phyloP scores from a whole-genome alignment of 768 basidiomycete species.

The Pulveroboletus frians region DNA sequence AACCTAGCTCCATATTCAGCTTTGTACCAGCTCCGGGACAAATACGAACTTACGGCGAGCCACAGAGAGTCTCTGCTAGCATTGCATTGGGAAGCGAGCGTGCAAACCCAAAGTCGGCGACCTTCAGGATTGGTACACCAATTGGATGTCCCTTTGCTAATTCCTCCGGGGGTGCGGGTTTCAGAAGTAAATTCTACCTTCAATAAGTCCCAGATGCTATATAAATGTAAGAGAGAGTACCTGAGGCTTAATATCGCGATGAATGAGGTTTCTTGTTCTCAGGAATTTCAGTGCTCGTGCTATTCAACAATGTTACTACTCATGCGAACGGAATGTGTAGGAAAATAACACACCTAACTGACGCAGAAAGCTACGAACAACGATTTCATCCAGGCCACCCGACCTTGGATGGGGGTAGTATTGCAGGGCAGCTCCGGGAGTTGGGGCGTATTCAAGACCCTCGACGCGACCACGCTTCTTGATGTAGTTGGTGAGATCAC shows the following conservation, averaged over 20 bases:
- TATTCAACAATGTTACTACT: slow-evolving; percentile 29
- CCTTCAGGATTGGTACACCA: slow-evolving; percentile 91
- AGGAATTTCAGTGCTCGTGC: slow-evolving; percentile 93
- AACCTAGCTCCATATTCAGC: slow-evolving; percentile 42
- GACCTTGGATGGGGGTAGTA: slow-evolving; percentile 90
- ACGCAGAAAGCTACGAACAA: slow-evolving; percentile 86
- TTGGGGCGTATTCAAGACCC: slow-evolving; percentile 75
- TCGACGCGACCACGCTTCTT: slow-evolving; percentile 95
- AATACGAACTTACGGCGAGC: slow-evolving; percentile 72
- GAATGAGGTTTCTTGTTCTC: slow-evolving; percentile 82
- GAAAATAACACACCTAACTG: slow-evolving; percentile 64
- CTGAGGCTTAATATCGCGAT: slow-evolving; percentile 97
- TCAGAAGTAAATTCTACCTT: slow-evolving; percentile 79
- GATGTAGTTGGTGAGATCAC: slow-evolving; percentile 94
- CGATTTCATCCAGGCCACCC: slow-evolving; percentile 87
- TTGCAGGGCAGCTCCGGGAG: slow-evolving; percentile 60
- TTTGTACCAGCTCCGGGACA: background rate
- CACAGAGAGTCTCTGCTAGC: slow-evolving; percentile 97
- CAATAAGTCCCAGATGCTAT: slow-evolving; percentile 4
- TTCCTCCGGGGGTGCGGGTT: slow-evolving; percentile 74
- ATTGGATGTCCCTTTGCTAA: slow-evolving; percentile 82
- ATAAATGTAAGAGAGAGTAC: slow-evolving; percentile 26
- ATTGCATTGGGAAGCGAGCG: slow-evolving; percentile 85
- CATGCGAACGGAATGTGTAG: background rate
- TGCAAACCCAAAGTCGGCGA: slow-evolving; percentile 98